Evolutionary conservation across 1,284 basidiomycete genomes (phyloP).

Genomic region (Naganishia sp.): DNA sequence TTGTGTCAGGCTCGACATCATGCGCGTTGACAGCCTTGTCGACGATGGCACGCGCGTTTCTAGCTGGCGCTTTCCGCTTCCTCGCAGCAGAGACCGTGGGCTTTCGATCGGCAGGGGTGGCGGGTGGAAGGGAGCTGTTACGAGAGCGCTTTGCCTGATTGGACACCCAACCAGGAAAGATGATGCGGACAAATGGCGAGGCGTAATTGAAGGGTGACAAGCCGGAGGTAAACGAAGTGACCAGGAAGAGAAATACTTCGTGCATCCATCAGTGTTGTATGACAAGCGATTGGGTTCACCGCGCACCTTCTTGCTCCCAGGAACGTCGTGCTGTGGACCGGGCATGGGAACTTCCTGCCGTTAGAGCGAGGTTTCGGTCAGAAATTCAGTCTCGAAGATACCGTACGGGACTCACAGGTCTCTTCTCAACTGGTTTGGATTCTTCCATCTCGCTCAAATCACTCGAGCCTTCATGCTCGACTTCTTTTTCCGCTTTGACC

Average conservation of each 20-base stretch:
- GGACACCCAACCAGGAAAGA: neutral
- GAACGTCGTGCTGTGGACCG: neutral
- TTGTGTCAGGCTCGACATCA: too few species aligned
- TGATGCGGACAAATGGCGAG: neutral
- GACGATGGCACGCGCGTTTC: neutral
- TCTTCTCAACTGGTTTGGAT: neutral
- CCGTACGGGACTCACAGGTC: neutral
- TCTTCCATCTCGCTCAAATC: slow-evolving; percentile 12
- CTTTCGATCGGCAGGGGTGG: neutral
- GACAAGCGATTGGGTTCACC: neutral
- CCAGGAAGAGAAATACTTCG: slow-evolving; percentile 6
- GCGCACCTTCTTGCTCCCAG: slow-evolving; percentile 10
- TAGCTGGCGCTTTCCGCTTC: neutral
- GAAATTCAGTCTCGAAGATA: neutral
- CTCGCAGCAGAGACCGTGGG: neutral
- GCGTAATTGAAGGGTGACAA: too few species aligned
- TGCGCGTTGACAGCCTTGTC: neutral
- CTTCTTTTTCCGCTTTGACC: neutral
- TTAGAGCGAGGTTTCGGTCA: neutral
- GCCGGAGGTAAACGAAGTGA: neutral
- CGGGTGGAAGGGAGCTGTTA: neutral
- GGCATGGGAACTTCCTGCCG: neutral
- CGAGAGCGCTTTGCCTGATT: neutral
- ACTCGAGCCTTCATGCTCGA: neutral
- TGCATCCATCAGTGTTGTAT: neutral